Evolutionary conservation across 345 rosid genomes (phyloP).

Genomic region (Lepidium aucheri): DNA sequence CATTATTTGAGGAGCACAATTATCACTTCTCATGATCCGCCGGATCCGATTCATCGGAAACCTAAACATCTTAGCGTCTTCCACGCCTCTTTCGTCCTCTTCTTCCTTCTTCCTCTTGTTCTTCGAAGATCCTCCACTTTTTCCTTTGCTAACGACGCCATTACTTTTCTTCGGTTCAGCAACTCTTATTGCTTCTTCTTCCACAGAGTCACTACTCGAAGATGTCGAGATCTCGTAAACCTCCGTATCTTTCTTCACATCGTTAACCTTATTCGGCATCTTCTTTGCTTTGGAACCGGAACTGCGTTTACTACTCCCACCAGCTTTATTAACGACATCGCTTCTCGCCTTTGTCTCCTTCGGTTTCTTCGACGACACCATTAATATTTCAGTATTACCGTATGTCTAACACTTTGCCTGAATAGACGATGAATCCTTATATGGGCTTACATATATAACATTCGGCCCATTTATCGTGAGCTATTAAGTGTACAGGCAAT

Average conservation of each 20-base stretch:
- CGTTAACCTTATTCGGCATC: not conserved
- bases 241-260: slow-evolving; percentile 7
- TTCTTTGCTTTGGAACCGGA: slow-evolving; percentile 4
- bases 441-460: not conserved
- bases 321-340: slow-evolving; percentile 3
- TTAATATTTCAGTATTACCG: not conserved
- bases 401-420: not conserved
- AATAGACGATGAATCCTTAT: not conserved
- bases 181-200: not conserved
- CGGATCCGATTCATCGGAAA: slow-evolving; percentile 71
- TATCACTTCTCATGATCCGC: slow-evolving; percentile 55
- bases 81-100: slow-evolving; percentile 26
- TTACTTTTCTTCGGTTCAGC: slow-evolving; percentile 12
- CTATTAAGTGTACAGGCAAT: too few species aligned
- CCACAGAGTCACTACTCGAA: slow-evolving; percentile 14
- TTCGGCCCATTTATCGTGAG: not conserved
- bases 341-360: slow-evolving; percentile 19
- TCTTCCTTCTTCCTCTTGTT: slow-evolving; percentile 17
- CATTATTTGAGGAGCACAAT: slow-evolving; percentile 27
- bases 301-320: not conserved
- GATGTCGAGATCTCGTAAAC: slow-evolving; percentile 22
- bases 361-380: slow-evolving; percentile 31
- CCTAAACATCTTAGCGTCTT: slow-evolving; percentile 33
- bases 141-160: slow-evolving; percentile 8
- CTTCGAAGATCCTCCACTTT: not conserved